Evolutionary conservation across 345 rosid genomes (phyloP).

Genomic region (Sonneratia alba): DNA sequence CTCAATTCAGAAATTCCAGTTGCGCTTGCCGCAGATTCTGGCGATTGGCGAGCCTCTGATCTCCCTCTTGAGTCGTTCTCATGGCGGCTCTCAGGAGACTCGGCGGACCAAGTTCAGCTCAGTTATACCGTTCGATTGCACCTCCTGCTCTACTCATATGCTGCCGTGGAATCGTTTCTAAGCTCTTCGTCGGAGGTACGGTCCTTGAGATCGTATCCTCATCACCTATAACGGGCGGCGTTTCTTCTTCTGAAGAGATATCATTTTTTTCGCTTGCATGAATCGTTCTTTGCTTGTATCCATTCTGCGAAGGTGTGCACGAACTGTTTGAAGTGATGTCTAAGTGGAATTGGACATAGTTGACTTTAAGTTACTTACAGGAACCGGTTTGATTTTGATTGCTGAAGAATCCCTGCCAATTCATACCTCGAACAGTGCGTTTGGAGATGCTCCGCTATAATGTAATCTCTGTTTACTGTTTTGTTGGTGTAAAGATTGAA

Average conservation of each 20-base stretch:
- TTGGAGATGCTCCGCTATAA: not conserved
- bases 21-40: not conserved
- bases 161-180: constrained; percentile 56
- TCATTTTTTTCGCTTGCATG: not conserved
- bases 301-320: not conserved
- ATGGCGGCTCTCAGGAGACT: constrained; percentile 59
- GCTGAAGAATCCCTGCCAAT: not conserved
- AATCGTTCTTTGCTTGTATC: not conserved
- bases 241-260: no score
- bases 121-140: constrained; percentile 12
- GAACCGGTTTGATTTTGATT: not conserved
- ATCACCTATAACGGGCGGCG: not conserved
- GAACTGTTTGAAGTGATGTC: constrained; percentile 8
- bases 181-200: constrained; percentile 54
- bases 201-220: not conserved
- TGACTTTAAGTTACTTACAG: not conserved
- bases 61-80: not conserved
- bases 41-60: no score
- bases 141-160: constrained; percentile 22
- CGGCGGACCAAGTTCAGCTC: not conserved
- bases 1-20: not conserved
- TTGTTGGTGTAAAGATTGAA: not conserved
- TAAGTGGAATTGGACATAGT: not conserved
- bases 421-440: not conserved
- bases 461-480: not conserved